A percentile compares a stretch with the other conserved stretches of the same genome.
These are phyloP conservation scores for Amphirosellinia nigrospora DNA, from an alignment of 495 filamentous ascomycete species.

Conservation along the genomic window DNA sequence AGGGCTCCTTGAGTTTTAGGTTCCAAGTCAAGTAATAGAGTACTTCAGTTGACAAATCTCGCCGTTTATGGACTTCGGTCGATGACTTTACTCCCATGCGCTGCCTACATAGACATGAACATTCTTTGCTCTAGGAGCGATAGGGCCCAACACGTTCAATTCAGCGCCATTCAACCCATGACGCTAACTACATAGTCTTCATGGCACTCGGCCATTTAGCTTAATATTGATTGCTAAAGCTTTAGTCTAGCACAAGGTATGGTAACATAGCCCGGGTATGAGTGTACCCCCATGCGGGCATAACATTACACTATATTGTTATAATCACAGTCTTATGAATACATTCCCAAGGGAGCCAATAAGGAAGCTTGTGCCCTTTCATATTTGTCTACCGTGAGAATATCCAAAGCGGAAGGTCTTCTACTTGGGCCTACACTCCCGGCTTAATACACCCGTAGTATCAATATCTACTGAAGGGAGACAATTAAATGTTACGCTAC, in stretches of 20 bases:
- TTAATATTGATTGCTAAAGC: neutral
- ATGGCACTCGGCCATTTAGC: too few species aligned
- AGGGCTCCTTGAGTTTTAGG: neutral
- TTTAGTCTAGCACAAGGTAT: neutral
- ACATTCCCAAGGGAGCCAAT: neutral
- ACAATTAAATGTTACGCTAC: neutral
- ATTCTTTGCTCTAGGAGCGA: too few species aligned
- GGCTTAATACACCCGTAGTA: neutral
- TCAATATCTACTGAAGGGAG: neutral
- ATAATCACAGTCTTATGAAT: neutral
- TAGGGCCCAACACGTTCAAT: neutral
- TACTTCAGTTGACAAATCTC: neutral
- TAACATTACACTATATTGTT: neutral
- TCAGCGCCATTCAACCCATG: neutral
- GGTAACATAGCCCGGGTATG: neutral
- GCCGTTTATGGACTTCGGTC: neutral
- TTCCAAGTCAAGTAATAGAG: neutral
- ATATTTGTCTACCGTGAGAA: neutral
- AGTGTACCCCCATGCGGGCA: neutral
- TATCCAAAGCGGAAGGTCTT: constrained; percentile 12
- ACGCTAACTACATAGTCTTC: neutral
- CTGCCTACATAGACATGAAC: neutral
- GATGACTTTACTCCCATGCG: neutral
- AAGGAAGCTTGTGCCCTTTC: neutral
- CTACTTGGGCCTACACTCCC: neutral